Percentiles rank a stretch among this genome's conserved stretches.
Evolutionary conservation across 495 filamentous ascomycete species (phyloP).

Genomic region (Tuber calosporum): DNA sequence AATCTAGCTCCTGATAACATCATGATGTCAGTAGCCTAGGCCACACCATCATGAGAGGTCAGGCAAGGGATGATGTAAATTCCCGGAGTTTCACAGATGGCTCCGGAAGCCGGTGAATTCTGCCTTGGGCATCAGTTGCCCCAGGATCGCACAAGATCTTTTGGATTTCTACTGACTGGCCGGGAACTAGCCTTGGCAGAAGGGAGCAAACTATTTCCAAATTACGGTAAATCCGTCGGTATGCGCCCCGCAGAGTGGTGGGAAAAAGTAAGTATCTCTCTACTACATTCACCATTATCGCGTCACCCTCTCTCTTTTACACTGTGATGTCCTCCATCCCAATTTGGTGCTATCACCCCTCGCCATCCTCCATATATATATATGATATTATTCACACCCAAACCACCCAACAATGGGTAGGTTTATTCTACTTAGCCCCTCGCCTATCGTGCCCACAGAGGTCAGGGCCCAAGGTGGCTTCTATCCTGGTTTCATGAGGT

Average conservation of each 20-base stretch:
- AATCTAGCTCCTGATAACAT: neutral
- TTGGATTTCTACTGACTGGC: constrained; percentile 1
- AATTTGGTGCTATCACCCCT: neutral
- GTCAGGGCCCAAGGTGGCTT: neutral
- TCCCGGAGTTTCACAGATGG: neutral
- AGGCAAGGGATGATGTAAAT: neutral
- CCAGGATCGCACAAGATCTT: neutral
- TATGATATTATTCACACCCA: neutral
- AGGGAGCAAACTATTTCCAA: constrained; percentile 51
- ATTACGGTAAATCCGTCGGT: constrained; percentile 58
- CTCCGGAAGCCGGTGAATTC: neutral
- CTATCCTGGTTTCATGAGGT: neutral
- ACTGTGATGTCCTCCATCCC: neutral
- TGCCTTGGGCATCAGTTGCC: neutral
- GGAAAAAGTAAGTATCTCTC: constrained; percentile 51
- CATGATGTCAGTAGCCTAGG: neutral
- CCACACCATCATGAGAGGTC: neutral
- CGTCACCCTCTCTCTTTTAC: neutral
- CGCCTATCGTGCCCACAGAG: neutral
- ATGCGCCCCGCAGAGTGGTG: constrained; percentile 61
- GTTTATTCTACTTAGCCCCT: neutral
- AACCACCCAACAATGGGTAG: neutral
- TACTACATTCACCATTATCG: neutral
- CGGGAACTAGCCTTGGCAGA: constrained; percentile 47
- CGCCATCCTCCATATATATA: neutral